Evolutionary conservation across 768 basidiomycete species (phyloP), one percentile per base, ranked within the genome.

Genomic region (Lactarius psammicola): DNA sequence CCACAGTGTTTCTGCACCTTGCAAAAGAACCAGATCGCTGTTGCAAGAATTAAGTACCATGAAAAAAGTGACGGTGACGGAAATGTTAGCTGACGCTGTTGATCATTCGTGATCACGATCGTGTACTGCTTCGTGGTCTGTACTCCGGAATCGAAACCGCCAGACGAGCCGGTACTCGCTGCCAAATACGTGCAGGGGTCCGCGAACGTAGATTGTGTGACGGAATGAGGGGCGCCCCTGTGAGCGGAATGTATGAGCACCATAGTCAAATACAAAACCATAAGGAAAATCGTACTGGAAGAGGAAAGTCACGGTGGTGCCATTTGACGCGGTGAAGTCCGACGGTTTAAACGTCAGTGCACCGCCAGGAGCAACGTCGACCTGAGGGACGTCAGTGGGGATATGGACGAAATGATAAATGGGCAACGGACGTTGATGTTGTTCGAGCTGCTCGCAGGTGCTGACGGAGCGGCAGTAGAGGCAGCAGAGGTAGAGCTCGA

Each of bases 11-110:
- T 46, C 11, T 70, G 59, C 62, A 76, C 73, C 72, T 84, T 83
- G 77, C 84, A 85, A 71, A 81, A 80, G 81, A 80, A 85, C 80
- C 80, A 86, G 62, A 86, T 81, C 23, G 84, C 83, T 85, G 63
- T 20, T 65, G 36, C 2, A 38, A 44, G 28, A 18, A 23, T 5
- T 34, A n/a, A 33, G 34, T 44, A 60, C 2, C 5, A 46, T 8
- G 17, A 31, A 46, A 34, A 8, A 10, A 40, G 9, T n/a, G 33
- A 64, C 38, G 38, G 8, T 40, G 26, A 31, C 26, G n/a, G 28
- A 30, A 54, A 51, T 18, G 30, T 26, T 7, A 49, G 73, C 82
- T 68, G 69, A 84, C 83, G 84, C 46, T 78, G 65, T 3, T 77
- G 76, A 69, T 79, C 79, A 67, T 81, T 79, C n/a, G 78, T 80